Base-by-base conservation (phyloP, 2,329 filamentous ascomycete genomes). In the Diplodia sapinea region DNA sequence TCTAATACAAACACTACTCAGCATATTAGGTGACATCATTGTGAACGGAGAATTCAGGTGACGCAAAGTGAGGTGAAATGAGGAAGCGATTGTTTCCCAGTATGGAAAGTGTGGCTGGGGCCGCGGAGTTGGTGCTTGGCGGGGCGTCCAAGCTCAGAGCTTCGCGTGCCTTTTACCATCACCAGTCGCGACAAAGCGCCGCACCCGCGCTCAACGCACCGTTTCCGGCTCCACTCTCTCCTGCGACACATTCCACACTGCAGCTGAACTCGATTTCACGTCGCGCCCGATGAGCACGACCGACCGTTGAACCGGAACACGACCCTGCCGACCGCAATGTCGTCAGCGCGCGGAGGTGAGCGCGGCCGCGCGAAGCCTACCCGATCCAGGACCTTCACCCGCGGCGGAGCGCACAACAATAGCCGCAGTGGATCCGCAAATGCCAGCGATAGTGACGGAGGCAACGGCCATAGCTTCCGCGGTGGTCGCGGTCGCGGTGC, bases 311-410 rank as follows among this genome's bases (percentile, higher is more conserved):
- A 31, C 31, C n/a, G 50, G 40, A 38, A 38, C 23, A 51, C 43
- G 59, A 62, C 55, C 40, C 56, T 51, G 61, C 56, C 66, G 57
- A 68, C 66, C 38, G 59, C 66, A 50, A 68, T 68, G 66, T 68
- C 66, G 66, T 63, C 66, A 57, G 66, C 66, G 66, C 66, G 66
- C 50, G 66, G 57, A 68, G 59, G 59, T 61, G 66, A 59, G 50
- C 66, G 66, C 59, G 66, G 66, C 50, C 50, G 63, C 50, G 63
- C 40, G 40, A 62, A 43, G 26, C 23, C 57, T 13, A 62, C 40
- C 23, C 57, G 57, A 26, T 62, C 57, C 13, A 49, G 31, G 17
- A 20, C 40, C 15, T 49, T 50, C 57, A 43, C 56, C 23, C 56
- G 65, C 43, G 54, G 54, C 47, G 54, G 31, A 15, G 65, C 40